These are phyloP conservation scores for Pseudocercospora macadamiae DNA, from an alignment of 2,329 filamentous ascomycete species.

Conservation along the genomic window DNA sequence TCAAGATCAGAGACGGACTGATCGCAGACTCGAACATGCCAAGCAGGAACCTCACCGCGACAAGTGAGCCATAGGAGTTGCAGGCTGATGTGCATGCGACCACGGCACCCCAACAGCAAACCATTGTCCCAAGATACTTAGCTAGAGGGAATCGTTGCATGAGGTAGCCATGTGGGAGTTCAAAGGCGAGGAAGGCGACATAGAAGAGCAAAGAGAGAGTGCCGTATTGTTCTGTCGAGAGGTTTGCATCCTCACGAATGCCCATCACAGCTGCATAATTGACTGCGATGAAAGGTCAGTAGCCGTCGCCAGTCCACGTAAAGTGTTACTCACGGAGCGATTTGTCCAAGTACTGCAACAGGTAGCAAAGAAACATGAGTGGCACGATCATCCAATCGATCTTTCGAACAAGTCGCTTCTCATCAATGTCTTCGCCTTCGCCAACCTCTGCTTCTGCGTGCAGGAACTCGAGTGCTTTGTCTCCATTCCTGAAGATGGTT, in stretches of 20 bases:
- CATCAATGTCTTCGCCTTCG: slow-evolving; percentile 17
- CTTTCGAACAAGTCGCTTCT: slow-evolving; percentile 12
- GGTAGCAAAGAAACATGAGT: not conserved
- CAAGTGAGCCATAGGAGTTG: slow-evolving; percentile 52
- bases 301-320: not conserved
- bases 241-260: slow-evolving; percentile 1
- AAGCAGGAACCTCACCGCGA: slow-evolving; percentile 53
- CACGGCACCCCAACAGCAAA: slow-evolving; percentile 57
- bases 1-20: slow-evolving; percentile 58
- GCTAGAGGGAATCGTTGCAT: slow-evolving; percentile 10
- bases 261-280: slow-evolving; percentile 8
- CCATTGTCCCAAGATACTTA: slow-evolving; percentile 1
- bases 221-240: not conserved
- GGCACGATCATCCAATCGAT: not conserved
- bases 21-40: slow-evolving; percentile 57
- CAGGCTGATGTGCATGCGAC: slow-evolving; percentile 60
- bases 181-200: not conserved
- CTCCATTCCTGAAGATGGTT: slow-evolving; percentile 19
- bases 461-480: slow-evolving; percentile 21
- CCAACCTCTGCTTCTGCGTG: slow-evolving; percentile 18
- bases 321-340: not conserved
- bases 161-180: slow-evolving; percentile 1
- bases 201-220: not conserved
- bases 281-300: too few relatives aligned
- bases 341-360: not conserved